phyloP scores from a whole-genome alignment of 768 basidiomycete genomes.

The Coprinopsis marcescibilis region DNA sequence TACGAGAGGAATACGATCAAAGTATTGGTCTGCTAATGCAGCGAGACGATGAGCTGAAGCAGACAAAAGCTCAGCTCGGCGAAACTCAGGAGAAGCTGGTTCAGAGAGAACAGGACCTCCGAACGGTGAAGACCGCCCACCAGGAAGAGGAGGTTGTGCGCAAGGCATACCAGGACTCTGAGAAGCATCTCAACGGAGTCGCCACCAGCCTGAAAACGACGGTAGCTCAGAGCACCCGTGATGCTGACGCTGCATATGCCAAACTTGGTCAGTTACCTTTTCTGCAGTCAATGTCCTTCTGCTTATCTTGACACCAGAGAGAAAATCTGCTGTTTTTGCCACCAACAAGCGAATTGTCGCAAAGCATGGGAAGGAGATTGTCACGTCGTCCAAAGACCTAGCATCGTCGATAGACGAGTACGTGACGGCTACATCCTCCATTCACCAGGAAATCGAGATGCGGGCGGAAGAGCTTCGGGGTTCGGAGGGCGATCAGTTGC shows the following conservation, averaged over 20 bases:
- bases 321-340: slow-evolving; percentile 58
- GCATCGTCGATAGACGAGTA: slow-evolving; percentile 48
- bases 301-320: slow-evolving; percentile 41
- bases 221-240: slow-evolving; percentile 60
- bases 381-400: slow-evolving; percentile 47
- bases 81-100: slow-evolving; percentile 47
- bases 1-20: slow-evolving; percentile 90
- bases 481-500: slow-evolving; percentile 50
- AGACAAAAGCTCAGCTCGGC: slow-evolving; percentile 51
- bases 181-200: slow-evolving; percentile 62
- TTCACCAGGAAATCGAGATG: slow-evolving; percentile 2
- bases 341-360: slow-evolving; percentile 63
- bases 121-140: slow-evolving; percentile 49
- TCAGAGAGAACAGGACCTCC: slow-evolving; percentile 52
- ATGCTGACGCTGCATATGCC: slow-evolving; percentile 66
- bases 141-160: slow-evolving; percentile 79
- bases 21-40: slow-evolving; percentile 72
- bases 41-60: slow-evolving; percentile 69
- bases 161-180: slow-evolving; percentile 72
- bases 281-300: not conserved
- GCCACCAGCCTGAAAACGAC: slow-evolving; percentile 64
- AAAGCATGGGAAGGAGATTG: slow-evolving; percentile 54
- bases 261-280: slow-evolving; percentile 64
- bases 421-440: slow-evolving; percentile 31
- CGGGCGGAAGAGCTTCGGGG: slow-evolving; percentile 3